Evolutionary conservation across 176 grass and related monocot species (phyloP).

Genomic region (sorghum (Sorghum bicolor)): DNA sequence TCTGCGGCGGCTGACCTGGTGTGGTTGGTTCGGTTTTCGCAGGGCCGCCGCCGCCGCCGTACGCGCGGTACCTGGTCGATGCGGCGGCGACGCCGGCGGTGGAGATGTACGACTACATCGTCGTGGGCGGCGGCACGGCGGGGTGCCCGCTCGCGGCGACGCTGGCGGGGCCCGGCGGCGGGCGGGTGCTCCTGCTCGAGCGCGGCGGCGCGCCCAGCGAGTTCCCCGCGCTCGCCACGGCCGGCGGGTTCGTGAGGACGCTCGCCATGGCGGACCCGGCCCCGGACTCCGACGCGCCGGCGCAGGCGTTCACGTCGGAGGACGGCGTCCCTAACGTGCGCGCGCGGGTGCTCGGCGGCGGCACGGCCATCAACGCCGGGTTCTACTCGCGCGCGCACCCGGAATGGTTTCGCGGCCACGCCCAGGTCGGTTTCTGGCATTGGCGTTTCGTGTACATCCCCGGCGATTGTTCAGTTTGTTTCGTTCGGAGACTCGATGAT

Average conservation of each 20-base stretch:
- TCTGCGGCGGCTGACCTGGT: not conserved
- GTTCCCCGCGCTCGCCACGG: conserved; percentile 52
- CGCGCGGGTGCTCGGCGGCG: conserved; percentile 59
- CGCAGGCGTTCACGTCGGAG: conserved; percentile 50
- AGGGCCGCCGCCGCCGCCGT: conserved; percentile 29
- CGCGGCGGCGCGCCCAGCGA: conserved; percentile 64
- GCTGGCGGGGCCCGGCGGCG: conserved; percentile 42
- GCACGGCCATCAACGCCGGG: conserved; percentile 62
- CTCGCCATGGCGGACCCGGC: conserved; percentile 53
- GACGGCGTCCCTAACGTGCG: conserved; percentile 68
- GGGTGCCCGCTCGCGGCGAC: conserved; percentile 75
- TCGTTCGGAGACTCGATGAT: not conserved
- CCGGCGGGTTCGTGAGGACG: conserved; percentile 60
- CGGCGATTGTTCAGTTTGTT: not conserved
- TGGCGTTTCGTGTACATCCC: not conserved
- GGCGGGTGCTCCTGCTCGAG: conserved; percentile 61
- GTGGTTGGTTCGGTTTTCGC: not conserved
- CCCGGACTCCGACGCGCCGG: conserved; percentile 40
- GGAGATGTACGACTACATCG: conserved; percentile 83
- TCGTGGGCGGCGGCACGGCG: conserved; percentile 74
- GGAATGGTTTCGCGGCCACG: conserved; percentile 38
- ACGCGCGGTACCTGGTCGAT: conserved; percentile 57
- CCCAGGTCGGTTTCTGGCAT: not conserved
- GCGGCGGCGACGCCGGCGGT: conserved; percentile 46
- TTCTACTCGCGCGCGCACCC: conserved; percentile 85